Evolutionary conservation across 345 rosid genomes (phyloP), one percentile per base, ranked within the genome.

Genomic region (Eucalyptus tenuipes): DNA sequence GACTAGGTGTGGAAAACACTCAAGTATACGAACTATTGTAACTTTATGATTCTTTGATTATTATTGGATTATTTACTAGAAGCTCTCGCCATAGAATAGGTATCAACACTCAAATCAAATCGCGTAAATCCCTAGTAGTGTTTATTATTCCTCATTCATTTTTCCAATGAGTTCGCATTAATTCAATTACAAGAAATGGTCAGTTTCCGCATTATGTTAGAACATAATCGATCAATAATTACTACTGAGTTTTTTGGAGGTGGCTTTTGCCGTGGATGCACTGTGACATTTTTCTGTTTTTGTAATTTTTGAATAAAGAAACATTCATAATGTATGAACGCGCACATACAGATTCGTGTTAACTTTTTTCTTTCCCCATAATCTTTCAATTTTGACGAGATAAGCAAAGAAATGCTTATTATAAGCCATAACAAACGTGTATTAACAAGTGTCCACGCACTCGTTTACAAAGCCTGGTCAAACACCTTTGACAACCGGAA

Each of bases 91-190:
- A 55, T 20, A 55, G 1, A 24, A 24, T 55, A 55, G 61, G 1
- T 10, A 55, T 55, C 0, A 1, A 24, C 12, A 55, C 27, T 55
- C 1, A 0, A 22, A 55, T 29, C 3, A 22, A 55, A 55, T 22
- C 2, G 24, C 1, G 0, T 4, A 55, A 55, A 55, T 55, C 1
- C 27, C 27, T 24, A 0, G 13, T 55, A 24, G 0, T 55, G 12
- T 55, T 55, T 4, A 55, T 55, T 55, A 0, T 55, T 55, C 61
- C 12, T 22, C 6, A 0, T 55, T 20, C 27, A 55, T 55, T 55
- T 9, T 8, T 24, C 61, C 27, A 10, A 24, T 55, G 61, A 55
- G 11, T 9, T 55, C 6, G 0, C 61, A 55, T 55, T 24, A 24
- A 24, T 55, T 55, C 0, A 55, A 55, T 24, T 55, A 55, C 5